Evolutionary conservation across 1,284 basidiomycete genomes (phyloP).

Genomic region (Earliella scabrosa): DNA sequence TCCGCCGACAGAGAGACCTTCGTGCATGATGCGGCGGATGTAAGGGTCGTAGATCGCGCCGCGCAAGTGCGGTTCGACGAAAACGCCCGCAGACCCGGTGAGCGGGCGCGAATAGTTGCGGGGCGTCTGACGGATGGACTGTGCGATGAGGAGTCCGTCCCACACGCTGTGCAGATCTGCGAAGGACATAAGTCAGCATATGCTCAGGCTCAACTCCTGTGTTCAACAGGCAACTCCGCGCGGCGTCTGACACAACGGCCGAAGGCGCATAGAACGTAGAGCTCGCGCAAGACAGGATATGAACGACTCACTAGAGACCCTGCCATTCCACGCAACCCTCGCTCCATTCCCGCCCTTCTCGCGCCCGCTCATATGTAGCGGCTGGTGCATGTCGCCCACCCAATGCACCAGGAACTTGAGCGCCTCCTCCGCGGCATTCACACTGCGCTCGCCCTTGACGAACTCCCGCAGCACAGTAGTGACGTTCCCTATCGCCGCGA

Average conservation of each 20-base stretch:
- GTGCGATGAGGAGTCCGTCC: conserved; percentile 83
- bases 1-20: conserved; percentile 65
- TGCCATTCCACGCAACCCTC: conserved; percentile 72
- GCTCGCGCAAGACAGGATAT: not conserved
- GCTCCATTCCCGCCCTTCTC: conserved; percentile 85
- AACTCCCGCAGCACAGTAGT: conserved; percentile 63
- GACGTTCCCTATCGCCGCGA: conserved; percentile 77
- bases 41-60: conserved; percentile 90
- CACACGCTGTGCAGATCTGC: conserved; percentile 85
- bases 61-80: conserved; percentile 76
- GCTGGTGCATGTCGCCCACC: conserved; percentile 90
- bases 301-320: conserved; percentile 60
- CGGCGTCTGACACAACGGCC: no score
- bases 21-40: conserved; percentile 84
- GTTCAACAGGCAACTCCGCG: no score
- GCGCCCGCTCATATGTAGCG: conserved; percentile 86
- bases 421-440: conserved; percentile 55
- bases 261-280: not conserved
- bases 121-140: conserved; percentile 76
- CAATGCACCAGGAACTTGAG: conserved; percentile 92
- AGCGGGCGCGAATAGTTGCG: conserved; percentile 78
- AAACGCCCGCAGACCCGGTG: conserved; percentile 40
- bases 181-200: not conserved
- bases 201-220: no score
- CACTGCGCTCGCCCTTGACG: conserved; percentile 28